Evolutionary conservation across 345 rosid species (phyloP).

Genomic region (Leavenworthia alabamica): DNA sequence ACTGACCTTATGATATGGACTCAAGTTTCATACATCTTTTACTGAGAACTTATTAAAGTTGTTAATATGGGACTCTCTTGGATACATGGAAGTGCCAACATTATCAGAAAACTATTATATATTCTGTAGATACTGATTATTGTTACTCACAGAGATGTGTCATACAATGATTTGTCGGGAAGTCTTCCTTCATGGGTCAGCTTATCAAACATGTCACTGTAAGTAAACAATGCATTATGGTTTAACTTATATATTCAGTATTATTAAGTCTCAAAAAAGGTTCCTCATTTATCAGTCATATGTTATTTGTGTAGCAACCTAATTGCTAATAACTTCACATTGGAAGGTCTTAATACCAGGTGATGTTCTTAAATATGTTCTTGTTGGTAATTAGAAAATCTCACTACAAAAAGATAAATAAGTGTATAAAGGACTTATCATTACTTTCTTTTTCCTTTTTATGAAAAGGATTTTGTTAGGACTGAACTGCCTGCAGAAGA

Average conservation of each 20-base stretch:
- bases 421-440: neutral
- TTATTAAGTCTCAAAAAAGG: no score
- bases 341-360: constrained; percentile 38
- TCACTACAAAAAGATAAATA: neutral
- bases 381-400: neutral
- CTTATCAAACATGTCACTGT: constrained; percentile 38
- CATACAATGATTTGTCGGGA: constrained; percentile 55
- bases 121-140: no score
- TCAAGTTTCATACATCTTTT: no score
- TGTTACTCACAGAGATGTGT: constrained; percentile 52
- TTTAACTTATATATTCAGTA: no score
- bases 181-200: constrained; percentile 62
- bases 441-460: neutral
- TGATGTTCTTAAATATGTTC: constrained; percentile 3
- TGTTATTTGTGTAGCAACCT: constrained; percentile 48
- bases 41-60: no score
- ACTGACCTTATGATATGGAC: no score
- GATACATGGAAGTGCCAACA: no score
- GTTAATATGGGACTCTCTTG: no score
- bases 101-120: no score
- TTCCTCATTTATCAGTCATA: no score
- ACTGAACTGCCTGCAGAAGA: constrained; percentile 54
- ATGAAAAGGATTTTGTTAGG: constrained; percentile 40
- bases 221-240: constrained; percentile 25
- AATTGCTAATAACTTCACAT: constrained; percentile 57